phyloP scores from a whole-genome alignment of 495 filamentous ascomycete species.

The Massariosphaeria phaeospora region DNA sequence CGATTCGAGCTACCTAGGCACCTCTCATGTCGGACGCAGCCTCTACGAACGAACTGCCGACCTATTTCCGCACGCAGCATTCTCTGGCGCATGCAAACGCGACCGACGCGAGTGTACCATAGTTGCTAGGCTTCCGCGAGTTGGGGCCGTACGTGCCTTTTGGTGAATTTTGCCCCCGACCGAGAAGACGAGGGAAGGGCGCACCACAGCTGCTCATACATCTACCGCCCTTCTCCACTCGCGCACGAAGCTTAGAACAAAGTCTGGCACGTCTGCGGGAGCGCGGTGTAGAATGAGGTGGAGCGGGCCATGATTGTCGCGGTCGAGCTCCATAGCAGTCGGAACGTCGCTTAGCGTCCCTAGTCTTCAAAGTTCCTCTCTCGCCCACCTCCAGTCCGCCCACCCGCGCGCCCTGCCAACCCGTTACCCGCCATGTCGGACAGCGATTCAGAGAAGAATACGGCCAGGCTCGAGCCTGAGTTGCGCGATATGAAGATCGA shows the following conservation, averaged over 20 bases:
- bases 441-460: constrained; percentile 31
- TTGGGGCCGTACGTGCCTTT: too few species aligned
- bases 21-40: constrained; percentile 7
- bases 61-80: background rate
- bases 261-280: too few species aligned
- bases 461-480: constrained; percentile 33
- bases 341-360: constrained; percentile 32
- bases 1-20: background rate
- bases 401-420: constrained; percentile 6
- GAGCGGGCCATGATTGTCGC: constrained; percentile 26
- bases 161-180: background rate
- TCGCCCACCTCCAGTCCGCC: constrained; percentile 12
- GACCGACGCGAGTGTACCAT: constrained; percentile 1
- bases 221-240: background rate
- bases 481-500: constrained; percentile 38
- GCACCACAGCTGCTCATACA: background rate
- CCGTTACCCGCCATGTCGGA: constrained; percentile 36
- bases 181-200: background rate
- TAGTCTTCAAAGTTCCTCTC: constrained; percentile 23
- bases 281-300: background rate
- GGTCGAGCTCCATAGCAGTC: constrained; percentile 27
- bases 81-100: constrained; percentile 1
- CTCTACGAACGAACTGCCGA: background rate
- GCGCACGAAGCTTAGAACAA: too few species aligned
- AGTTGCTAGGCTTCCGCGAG: too few species aligned